Conservation (phyloP, 2,329 filamentous ascomycete genomes). For the Colletotrichum tofieldiae region DNA sequence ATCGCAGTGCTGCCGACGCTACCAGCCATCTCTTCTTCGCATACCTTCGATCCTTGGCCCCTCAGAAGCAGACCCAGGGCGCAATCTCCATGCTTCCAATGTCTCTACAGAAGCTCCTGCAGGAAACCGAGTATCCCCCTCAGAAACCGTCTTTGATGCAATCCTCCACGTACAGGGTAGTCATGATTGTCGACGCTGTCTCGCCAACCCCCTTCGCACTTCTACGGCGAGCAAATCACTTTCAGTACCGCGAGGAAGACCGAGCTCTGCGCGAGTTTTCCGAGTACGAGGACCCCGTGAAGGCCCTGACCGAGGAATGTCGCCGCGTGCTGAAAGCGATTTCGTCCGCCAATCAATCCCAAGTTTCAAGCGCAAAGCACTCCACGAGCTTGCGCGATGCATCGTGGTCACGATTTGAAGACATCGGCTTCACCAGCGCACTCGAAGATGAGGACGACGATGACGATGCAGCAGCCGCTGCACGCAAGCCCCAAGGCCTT, state of each 20-base stretch:
- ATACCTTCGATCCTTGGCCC: slow-evolving; percentile 90
- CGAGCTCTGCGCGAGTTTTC: slow-evolving; percentile 87
- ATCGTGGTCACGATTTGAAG: slow-evolving; percentile 97
- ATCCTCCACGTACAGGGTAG: slow-evolving; percentile 86
- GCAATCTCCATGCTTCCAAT: slow-evolving; percentile 90
- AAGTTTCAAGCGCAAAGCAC: slow-evolving; percentile 78
- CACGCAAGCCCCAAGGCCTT: slow-evolving; percentile 66
- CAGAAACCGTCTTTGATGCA: slow-evolving; percentile 83
- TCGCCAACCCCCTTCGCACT: slow-evolving; percentile 95
- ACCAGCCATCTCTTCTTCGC: slow-evolving; percentile 98
- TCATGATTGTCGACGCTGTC: slow-evolving; percentile 97
- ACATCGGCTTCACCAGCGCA: slow-evolving; percentile 88
- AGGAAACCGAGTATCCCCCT: slow-evolving; percentile 95
- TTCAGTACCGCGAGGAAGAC: slow-evolving; percentile 94
- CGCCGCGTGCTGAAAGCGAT: slow-evolving; percentile 91
- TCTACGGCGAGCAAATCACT: slow-evolving; percentile 91
- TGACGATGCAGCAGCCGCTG: slow-evolving; percentile 64
- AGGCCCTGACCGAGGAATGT: slow-evolving; percentile 93
- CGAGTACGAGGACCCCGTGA: slow-evolving; percentile 89
- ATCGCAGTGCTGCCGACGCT: slow-evolving; percentile 86
- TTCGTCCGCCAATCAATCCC: slow-evolving; percentile 89
- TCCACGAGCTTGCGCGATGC: slow-evolving; percentile 85
- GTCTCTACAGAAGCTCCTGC: slow-evolving; percentile 90
- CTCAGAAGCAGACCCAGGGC: slow-evolving; percentile 81
- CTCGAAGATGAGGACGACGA: slow-evolving; percentile 81